phyloP scores from a whole-genome alignment of 169 alveolate genomes.

The Eimeria brunetti region DNA sequence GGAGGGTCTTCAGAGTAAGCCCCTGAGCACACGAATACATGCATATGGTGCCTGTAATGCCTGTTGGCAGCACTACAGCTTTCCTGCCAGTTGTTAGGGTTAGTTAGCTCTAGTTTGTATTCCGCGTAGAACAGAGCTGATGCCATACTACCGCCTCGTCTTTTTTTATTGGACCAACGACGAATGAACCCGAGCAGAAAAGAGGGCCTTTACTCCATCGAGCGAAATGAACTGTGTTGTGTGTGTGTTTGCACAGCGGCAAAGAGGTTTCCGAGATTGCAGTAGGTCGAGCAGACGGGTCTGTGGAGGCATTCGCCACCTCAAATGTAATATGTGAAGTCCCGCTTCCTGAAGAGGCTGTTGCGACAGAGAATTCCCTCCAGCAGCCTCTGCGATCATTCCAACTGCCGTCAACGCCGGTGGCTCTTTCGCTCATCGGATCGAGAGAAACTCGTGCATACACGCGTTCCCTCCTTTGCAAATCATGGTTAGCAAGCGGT shows the following conservation, averaged over 20 bases:
- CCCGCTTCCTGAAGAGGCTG: not conserved
- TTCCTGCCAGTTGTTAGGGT: not conserved
- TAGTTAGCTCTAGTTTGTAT: not conserved
- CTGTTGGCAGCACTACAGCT: not conserved
- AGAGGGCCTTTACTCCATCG: not conserved
- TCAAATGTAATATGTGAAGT: conserved; percentile 16
- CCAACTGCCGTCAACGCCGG: conserved; percentile 65
- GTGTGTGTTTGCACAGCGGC: conserved; percentile 53
- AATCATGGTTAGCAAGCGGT: conserved; percentile 54
- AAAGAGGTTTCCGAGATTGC: conserved; percentile 56
- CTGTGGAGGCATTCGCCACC: conserved; percentile 54
- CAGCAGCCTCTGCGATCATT: conserved; percentile 30
- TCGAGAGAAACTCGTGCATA: not conserved
- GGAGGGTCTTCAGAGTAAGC: conserved; percentile 52
- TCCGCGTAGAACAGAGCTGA: not conserved
- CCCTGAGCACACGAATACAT: not conserved
- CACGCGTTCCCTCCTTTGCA: conserved; percentile 32
- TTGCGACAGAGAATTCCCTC: not conserved
- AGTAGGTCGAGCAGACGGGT: conserved; percentile 44
- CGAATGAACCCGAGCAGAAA: not conserved
- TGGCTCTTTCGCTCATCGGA: conserved; percentile 9
- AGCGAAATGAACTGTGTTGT: not conserved
- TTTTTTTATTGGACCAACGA: not conserved
- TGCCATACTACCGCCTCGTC: not conserved
- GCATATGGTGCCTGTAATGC: not conserved